Conservation (phyloP, 208 protist genomes). For the Trichomonas vaginalis region DNA sequence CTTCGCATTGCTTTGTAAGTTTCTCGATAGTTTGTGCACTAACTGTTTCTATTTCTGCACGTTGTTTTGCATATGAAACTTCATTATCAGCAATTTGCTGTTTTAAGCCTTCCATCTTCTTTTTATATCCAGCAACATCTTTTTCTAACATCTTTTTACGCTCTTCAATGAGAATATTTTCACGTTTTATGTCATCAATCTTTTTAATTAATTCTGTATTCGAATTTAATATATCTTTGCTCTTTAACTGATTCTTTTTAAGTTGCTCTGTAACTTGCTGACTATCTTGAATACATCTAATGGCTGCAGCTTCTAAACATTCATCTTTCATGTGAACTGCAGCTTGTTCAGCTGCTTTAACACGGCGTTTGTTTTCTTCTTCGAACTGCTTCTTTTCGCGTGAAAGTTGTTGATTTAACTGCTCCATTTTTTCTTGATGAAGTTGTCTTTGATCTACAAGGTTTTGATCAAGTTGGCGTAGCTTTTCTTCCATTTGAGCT, state of each 20-base stretch:
- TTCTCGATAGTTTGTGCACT: not conserved
- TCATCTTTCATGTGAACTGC: not conserved
- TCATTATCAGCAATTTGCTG: not conserved
- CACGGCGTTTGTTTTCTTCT: not conserved
- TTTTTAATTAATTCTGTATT: not conserved
- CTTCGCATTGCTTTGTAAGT: not conserved
- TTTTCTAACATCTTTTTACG: not conserved
- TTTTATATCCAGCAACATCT: not conserved
- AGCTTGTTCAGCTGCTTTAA: not conserved
- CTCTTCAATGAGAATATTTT: not conserved
- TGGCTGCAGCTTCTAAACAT: not conserved
- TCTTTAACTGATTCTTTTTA: not conserved
- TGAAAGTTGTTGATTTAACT: not conserved
- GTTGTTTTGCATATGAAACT: not conserved
- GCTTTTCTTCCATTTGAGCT: not conserved
- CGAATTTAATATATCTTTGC: not conserved
- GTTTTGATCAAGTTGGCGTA: not conserved
- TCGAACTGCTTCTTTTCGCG: not conserved
- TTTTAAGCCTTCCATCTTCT: not conserved
- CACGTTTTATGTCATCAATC: not conserved
- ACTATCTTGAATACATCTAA: not conserved
- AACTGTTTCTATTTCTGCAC: not conserved
- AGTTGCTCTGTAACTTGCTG: not conserved
- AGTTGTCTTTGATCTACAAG: not conserved
- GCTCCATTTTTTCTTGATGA: constrained; percentile 16